Conservation (phyloP, 2,329 filamentous ascomycete genomes). For the Xylaria sp. region DNA sequence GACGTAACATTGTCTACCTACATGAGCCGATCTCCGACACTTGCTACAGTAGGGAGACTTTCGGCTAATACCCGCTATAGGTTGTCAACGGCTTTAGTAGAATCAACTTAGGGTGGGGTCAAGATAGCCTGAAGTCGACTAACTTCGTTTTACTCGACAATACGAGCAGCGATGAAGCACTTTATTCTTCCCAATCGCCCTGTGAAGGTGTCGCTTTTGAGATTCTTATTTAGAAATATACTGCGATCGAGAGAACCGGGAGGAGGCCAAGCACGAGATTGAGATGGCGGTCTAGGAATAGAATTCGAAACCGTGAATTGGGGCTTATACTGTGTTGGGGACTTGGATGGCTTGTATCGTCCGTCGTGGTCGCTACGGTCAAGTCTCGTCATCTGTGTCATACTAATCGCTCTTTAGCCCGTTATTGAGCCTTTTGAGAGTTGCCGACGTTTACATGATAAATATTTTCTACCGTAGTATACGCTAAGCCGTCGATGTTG, state of each 20-base stretch:
- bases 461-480: conserved; percentile 52
- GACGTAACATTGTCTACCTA: too few species aligned
- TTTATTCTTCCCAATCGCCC: too few species aligned
- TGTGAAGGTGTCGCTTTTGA: too few species aligned
- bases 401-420: conserved; percentile 46
- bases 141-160: too few species aligned
- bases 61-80: too few species aligned
- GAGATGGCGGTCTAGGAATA: conserved; percentile 4
- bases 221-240: background rate
- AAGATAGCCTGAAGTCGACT: too few species aligned
- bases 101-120: too few species aligned
- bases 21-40: too few species aligned
- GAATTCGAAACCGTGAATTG: conserved; percentile 6
- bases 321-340: conserved; percentile 1
- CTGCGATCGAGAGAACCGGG: conserved; percentile 3
- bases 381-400: conserved; percentile 21
- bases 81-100: too few species aligned
- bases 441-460: conserved; percentile 53
- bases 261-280: conserved; percentile 9
- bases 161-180: too few species aligned
- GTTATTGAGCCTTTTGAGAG: conserved; percentile 52
- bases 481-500: conserved; percentile 54
- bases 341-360: background rate
- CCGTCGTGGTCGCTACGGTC: background rate
- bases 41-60: too few species aligned